Conservation (phyloP, 2,329 filamentous ascomycete genomes). For the Neospermospora avenae region DNA sequence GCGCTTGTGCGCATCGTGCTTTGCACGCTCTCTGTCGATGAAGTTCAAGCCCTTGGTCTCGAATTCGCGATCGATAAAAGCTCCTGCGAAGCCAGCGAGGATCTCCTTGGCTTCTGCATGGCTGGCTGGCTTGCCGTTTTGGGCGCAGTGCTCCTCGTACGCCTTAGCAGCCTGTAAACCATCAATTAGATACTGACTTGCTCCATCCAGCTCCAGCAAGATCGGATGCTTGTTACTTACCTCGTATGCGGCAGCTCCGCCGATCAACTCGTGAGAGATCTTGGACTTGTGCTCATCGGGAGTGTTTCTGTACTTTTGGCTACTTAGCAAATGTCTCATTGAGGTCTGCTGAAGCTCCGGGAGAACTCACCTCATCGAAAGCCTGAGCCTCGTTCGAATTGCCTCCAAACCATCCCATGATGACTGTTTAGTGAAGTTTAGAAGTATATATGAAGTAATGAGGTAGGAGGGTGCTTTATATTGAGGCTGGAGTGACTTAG, state of each 20-base stretch:
- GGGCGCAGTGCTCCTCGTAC: slow-evolving; percentile 8
- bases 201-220: not conserved
- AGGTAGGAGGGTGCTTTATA: not conserved
- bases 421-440: not conserved
- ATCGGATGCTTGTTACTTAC: not conserved
- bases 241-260: slow-evolving; percentile 15
- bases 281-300: slow-evolving; percentile 17
- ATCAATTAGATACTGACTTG: not conserved
- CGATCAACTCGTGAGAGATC: slow-evolving; percentile 15
- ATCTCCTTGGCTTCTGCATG: slow-evolving; percentile 17
- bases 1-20: slow-evolving; percentile 16
- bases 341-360: too few relatives aligned
- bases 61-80: slow-evolving; percentile 16
- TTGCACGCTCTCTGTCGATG: slow-evolving; percentile 11
- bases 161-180: slow-evolving; percentile 9
- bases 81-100: slow-evolving; percentile 14
- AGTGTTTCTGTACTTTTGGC: slow-evolving; percentile 10
- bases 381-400: slow-evolving; percentile 13
- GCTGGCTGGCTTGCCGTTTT: slow-evolving; percentile 9
- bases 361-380: slow-evolving; percentile 7
- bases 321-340: not conserved
- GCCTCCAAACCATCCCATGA: slow-evolving; percentile 15
- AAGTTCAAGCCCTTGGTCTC: slow-evolving; percentile 12
- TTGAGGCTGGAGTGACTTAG: not conserved
- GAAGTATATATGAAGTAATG: not conserved